Evolutionary conservation across 1,284 basidiomycete genomes (phyloP), one percentile per base, ranked within the genome.

Genomic region (Paramarasmius palmivorus): DNA sequence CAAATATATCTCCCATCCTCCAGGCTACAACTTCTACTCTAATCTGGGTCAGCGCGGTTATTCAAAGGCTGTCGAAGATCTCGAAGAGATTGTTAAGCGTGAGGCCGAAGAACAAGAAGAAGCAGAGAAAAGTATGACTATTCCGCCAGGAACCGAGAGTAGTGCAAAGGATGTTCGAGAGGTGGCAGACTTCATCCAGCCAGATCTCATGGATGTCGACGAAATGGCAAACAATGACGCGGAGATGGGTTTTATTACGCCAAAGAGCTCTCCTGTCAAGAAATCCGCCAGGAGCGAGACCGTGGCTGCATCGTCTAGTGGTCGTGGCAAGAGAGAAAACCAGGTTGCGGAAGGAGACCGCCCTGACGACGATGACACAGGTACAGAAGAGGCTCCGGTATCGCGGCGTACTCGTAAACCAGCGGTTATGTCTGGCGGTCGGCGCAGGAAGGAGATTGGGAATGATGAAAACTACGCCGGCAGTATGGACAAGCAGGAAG

Each of bases 1-100:
- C 46, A 84, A 83, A 54, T 93, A 90, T 67, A 81, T 86, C 50
- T 61, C 73, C 29, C 92, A 88, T 58, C 82, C 88, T 0, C 74
- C 76, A 0, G 84, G 84, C 2, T 68, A 90, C 38, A 85, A 92
- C 65, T 90, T 87, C 64, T 78, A 83, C 45, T 68, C 70, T 37
- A 62, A 84, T 23, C 67, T 93, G 1, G 85, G 81, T 3, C 75
- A 79, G 45, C 72, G 82, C 2, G 79, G 79, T 0, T 61, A 85
- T 54, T 73, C 67, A 58, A 61, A 63, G 45, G 58, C 59, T 23
- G 62, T 68, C 12, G 58, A 68, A 17, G 66, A 68, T 37, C 69
- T 73, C 26, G 59, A 53, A 9, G 61, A 63, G 25, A 26, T 63
- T 1, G 68, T 71, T 8, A 62, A 65, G 48, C 58, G 62, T 3